Evolutionary conservation across 2,329 filamentous ascomycete species (phyloP), one percentile per base, ranked within the genome.

Genomic region (Sclerotinia nivalis): DNA sequence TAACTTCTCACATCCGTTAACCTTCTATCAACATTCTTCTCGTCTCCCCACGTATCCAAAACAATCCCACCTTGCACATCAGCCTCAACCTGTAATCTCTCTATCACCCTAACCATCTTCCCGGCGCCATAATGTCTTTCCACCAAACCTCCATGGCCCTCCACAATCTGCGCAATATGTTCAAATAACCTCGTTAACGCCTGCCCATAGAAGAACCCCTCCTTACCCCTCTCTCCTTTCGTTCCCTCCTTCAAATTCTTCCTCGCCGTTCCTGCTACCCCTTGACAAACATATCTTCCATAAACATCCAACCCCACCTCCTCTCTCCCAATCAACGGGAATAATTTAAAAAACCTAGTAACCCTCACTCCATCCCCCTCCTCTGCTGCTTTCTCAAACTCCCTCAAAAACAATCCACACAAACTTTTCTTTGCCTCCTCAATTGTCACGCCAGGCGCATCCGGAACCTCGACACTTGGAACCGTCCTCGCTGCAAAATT

Each of bases 1-100:
- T 99, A 99, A 69, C 94, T 97, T 82, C 96, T 98, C 80, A 97
- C 93, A 77, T 99, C 96, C 3, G 92, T 98, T 72, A 99, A 84
- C 77, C 91, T 93, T 75, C 95, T 88, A 77, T 95, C 92, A 61
- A 99, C 88, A 71, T 84, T 87, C 71, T 93, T 87, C 78, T 98
- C 95, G 73, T 99, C 96, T 69, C 89, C 90, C 93, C 96, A 99
- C 0, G 94, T 96, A 79, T 99, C 96, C 66, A 99, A 84, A 70
- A 99, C 90, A 74, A 98, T 97, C 73, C 96, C 96, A 28, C 94
- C 96, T 81, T 99, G 96, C 1, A 97, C 91, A 80, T 99, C 96
- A 2, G 93, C 96, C 81, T 99, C 96, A 77, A 94, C 88, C 80
- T 99, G 96, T 69, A 99, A 83, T 56, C 93, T 87, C 80, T 97